Evolutionary conservation across 169 alveolate genomes (phyloP).

Genomic region (Miamiensis avidus): DNA sequence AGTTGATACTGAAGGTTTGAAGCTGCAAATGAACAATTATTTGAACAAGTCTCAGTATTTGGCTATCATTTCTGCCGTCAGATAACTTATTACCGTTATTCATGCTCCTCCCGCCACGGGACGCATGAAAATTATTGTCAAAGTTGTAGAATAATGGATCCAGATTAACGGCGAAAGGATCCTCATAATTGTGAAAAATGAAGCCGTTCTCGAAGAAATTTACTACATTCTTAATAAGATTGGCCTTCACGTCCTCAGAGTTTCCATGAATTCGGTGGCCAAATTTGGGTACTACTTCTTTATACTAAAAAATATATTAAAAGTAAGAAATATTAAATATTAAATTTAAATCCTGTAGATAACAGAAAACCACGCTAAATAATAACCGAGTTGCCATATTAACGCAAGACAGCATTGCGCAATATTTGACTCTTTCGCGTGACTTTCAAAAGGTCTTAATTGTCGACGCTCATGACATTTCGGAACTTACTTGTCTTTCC

Average conservation of each 20-base stretch:
- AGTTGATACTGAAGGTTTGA: neutral
- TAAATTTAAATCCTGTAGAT: neutral
- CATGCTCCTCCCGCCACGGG: neutral
- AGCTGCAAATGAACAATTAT: neutral
- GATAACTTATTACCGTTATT: neutral
- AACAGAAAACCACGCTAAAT: neutral
- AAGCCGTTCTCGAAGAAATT: neutral
- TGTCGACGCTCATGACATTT: neutral
- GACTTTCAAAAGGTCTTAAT: neutral
- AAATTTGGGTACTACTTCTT: neutral
- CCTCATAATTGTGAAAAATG: neutral
- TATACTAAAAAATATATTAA: too few relatives aligned
- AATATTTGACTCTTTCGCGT: neutral
- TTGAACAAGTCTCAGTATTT: neutral
- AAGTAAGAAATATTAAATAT: too few relatives aligned
- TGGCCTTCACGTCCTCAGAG: neutral
- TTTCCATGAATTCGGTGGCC: neutral
- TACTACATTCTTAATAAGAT: neutral
- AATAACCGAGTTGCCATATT: neutral
- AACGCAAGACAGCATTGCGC: neutral
- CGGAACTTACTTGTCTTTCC: neutral
- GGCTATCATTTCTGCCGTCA: neutral
- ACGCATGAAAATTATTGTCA: neutral
- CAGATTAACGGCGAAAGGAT: neutral
- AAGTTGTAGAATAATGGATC: neutral